Evolutionary conservation across 208 protist species (phyloP).

Genomic region (Polymyxa betae): DNA sequence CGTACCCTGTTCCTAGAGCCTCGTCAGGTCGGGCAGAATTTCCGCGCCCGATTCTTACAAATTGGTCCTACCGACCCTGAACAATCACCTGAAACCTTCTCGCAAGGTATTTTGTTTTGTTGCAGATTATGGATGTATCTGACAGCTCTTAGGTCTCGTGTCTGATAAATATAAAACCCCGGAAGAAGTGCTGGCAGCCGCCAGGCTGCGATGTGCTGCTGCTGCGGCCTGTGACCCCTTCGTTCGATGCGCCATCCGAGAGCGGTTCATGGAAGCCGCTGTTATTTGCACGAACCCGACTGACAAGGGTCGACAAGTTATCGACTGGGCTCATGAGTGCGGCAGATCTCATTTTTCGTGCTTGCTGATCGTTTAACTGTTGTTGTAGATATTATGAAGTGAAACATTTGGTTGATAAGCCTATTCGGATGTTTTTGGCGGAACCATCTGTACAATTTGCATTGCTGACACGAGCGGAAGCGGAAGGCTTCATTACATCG

Average conservation of each 20-base stretch:
- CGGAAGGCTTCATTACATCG: conserved; percentile 39
- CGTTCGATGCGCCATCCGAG: not conserved
- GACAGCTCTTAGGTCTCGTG: not conserved
- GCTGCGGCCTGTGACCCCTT: not conserved
- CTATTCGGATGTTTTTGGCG: not conserved
- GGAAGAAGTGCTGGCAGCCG: not conserved
- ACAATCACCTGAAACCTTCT: not conserved
- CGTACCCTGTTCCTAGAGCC: not conserved
- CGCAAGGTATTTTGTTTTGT: not conserved
- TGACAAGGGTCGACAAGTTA: not conserved
- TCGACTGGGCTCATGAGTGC: conserved; percentile 37
- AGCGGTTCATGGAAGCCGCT: conserved; percentile 41
- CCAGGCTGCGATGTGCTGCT: not conserved
- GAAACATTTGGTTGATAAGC: conserved; percentile 38
- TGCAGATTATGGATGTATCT: not conserved
- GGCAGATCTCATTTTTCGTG: not conserved
- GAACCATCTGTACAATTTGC: not conserved
- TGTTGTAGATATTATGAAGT: conserved; percentile 9
- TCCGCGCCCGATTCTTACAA: conserved; percentile 7
- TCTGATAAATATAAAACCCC: not conserved
- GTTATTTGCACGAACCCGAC: not conserved
- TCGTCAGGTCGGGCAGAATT: not conserved
- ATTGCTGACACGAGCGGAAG: conserved; percentile 15
- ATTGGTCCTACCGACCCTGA: not conserved
- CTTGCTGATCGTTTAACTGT: not conserved